Evolutionary conservation across 2,329 filamentous ascomycete species (phyloP), one percentile per base, ranked within the genome.

Genomic region (Aquanectria penicillioides): DNA sequence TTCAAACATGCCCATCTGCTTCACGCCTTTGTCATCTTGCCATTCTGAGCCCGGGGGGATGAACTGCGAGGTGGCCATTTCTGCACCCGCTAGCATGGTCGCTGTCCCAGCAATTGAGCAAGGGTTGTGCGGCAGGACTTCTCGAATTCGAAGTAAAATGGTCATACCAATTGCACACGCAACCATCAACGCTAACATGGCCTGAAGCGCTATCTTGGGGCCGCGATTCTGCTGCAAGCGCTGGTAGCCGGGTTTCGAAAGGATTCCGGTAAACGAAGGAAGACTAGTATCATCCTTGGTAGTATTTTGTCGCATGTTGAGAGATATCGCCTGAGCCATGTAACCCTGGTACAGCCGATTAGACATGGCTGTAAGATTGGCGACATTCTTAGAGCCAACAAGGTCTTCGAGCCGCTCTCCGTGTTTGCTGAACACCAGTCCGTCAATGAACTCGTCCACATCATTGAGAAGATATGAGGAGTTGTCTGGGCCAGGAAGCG

Each of bases 201-300:
- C 64, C 40, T 74, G 71, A n/a, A 74, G 48, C 2, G 69, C 67
- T 31, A 72, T 59, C 44, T 73, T 74, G 15, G 69, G 66, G 1
- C 36, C 54, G 7, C 49, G 49, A 23, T 71, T 72, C 52, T 73
- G 70, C n/a, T 59, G 54, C 3, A 74, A 34, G 10, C 70, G 55
- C 2, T 41, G 44, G 15, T 48, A 48, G 17, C 55, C 51, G 5
- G 40, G 17, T 17, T 53, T 44, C 26, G 44, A 38, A 20, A 63
- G 15, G 2, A 29, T 57, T 12, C 67, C 66, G 2, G 50, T 57
- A 54, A 59, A 59, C 10, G 59, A 49, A 1, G 62, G 55, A 6
- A 58, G 50, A 4, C 13, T 53, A 7, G 54, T 29, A 6, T 52
- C 59, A 9, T 49, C 36, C 26, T 31, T 18, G 4, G 59, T 53